A percentile compares a stretch with the other conserved stretches of the same genome.
phyloP scores from a whole-genome alignment of 1,139 yeast genomes.

The Nadsonia commutata region DNA sequence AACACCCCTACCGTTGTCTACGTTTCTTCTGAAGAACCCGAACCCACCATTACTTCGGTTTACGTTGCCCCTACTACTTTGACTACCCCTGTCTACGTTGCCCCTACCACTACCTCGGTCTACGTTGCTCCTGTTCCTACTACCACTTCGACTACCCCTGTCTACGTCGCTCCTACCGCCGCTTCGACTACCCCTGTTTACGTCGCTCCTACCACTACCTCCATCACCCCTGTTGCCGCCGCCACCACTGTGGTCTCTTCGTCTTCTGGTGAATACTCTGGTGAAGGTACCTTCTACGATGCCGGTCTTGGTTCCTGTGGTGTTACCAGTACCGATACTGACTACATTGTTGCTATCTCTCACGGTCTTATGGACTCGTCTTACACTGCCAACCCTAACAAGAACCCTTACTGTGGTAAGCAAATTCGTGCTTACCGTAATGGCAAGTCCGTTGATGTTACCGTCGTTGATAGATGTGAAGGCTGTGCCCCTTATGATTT shows the following conservation, averaged over 20 bases:
- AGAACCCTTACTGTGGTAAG: slow-evolving; percentile 36
- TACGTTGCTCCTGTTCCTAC: slow-evolving; percentile 7
- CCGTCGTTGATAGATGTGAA: slow-evolving; percentile 40
- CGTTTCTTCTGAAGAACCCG: slow-evolving; percentile 5
- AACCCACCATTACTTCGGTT: slow-evolving; percentile 7
- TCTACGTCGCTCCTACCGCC: slow-evolving; percentile 6
- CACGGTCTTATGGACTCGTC: slow-evolving; percentile 9
- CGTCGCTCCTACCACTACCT: slow-evolving; percentile 13
- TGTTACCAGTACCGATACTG: slow-evolving; percentile 29
- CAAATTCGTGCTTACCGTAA: slow-evolving; percentile 29
- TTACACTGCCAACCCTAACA: slow-evolving; percentile 23
- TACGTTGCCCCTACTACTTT: slow-evolving; percentile 5
- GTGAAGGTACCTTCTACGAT: slow-evolving; percentile 47
- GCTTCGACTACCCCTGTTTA: slow-evolving; percentile 5
- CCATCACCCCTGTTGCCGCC: slow-evolving; percentile 14
- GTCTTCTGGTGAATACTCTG: slow-evolving; percentile 25
- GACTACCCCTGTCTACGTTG: slow-evolving; percentile 7
- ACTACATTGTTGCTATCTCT: slow-evolving; percentile 32
- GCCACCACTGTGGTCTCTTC: slow-evolving; percentile 11
- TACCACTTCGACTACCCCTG: slow-evolving; percentile 4
- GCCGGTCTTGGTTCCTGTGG: slow-evolving; percentile 57
- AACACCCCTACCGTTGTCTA: too few relatives aligned
- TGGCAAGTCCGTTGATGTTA: slow-evolving; percentile 34
- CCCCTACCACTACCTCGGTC: slow-evolving; percentile 7
- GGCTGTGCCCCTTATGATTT: slow-evolving; percentile 34